Conservation (phyloP, 352 stramenopile species). For the Thraustochytrium aureum region DNA sequence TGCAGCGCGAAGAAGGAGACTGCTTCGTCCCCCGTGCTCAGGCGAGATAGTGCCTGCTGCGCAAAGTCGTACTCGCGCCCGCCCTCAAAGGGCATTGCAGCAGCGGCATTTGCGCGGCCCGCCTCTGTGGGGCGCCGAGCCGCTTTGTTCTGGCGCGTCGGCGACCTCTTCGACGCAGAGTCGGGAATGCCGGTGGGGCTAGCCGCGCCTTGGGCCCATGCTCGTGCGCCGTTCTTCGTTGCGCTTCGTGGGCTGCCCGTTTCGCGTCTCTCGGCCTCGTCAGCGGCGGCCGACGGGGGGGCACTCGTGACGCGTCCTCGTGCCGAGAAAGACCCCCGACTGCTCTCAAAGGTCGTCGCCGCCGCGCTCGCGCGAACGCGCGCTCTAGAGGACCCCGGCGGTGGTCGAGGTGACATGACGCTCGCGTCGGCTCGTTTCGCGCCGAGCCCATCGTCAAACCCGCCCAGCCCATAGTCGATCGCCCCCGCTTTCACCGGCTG, state of each 20-base stretch:
- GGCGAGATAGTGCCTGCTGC: background rate
- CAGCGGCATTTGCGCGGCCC: too few species aligned
- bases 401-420: background rate
- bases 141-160: background rate
- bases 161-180: too few species aligned
- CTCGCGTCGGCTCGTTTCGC: background rate
- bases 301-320: background rate
- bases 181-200: too few species aligned
- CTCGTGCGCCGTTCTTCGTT: background rate
- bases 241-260: background rate
- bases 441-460: background rate
- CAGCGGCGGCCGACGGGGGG: background rate
- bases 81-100: background rate
- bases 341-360: background rate
- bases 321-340: background rate
- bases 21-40: slow-evolving; percentile 75
- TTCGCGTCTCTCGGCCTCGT: background rate
- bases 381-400: background rate
- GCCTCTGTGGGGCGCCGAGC: background rate
- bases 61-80: background rate
- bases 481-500: too few species aligned
- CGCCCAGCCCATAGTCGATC: background rate
- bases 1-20: slow-evolving; percentile 92
- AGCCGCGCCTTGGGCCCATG: too few species aligned
- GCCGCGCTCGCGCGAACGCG: background rate